phyloP scores from a whole-genome alignment of 768 basidiomycete species.

The Chiua virens region DNA sequence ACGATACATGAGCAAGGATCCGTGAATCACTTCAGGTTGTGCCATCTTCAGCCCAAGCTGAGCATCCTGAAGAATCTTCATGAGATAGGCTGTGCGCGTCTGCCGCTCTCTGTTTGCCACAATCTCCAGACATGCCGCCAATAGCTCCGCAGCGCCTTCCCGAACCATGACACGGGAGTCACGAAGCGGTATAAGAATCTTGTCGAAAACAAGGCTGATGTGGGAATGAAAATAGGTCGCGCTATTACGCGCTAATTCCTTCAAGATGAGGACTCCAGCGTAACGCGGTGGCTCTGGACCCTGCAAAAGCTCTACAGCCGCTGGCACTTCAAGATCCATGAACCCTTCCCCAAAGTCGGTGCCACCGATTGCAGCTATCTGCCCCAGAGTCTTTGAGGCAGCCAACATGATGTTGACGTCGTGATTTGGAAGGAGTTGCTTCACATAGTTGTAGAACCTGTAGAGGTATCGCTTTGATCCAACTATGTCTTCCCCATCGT shows the following conservation, averaged over 20 bases:
- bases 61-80: constrained; percentile 87
- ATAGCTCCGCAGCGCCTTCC: constrained; percentile 89
- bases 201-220: constrained; percentile 86
- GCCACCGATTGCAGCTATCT: constrained; percentile 83
- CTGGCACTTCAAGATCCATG: constrained; percentile 87
- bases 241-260: constrained; percentile 89
- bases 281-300: constrained; percentile 82
- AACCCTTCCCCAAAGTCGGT: constrained; percentile 83
- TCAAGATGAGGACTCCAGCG: constrained; percentile 90
- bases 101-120: constrained; percentile 73
- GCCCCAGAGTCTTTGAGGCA: constrained; percentile 88
- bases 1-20: constrained; percentile 87
- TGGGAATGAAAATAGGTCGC: constrained; percentile 86
- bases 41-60: constrained; percentile 76
- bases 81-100: constrained; percentile 61
- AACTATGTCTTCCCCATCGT: constrained; percentile 76
- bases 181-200: constrained; percentile 86
- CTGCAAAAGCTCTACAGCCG: constrained; percentile 77
- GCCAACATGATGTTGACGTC: constrained; percentile 94
- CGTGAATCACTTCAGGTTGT: constrained; percentile 89
- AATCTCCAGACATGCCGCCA: constrained; percentile 92
- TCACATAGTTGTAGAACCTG: constrained; percentile 91
- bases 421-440: constrained; percentile 84
- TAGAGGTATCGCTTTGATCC: constrained; percentile 81
- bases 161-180: constrained; percentile 89